phyloP scores from a whole-genome alignment of 345 rosid genomes.

The Anastatica hierochuntica region DNA sequence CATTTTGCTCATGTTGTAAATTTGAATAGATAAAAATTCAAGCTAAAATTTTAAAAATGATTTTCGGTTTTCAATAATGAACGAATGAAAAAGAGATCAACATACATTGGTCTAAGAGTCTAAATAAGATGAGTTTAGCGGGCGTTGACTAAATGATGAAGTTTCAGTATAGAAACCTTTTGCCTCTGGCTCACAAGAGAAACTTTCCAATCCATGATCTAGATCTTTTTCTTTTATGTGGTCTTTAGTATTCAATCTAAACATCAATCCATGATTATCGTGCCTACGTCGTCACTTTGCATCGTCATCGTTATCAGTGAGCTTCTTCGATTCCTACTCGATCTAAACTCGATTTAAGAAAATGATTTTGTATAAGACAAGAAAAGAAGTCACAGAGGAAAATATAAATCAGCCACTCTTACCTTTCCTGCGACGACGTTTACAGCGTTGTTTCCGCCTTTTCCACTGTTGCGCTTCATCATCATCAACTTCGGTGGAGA shows the following conservation, averaged over 20 bases:
- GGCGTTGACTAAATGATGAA: slow-evolving; percentile 33
- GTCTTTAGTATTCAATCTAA: no score
- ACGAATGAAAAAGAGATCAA: slow-evolving; percentile 8
- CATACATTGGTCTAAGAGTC: slow-evolving; percentile 51
- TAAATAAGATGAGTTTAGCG: slow-evolving; percentile 24
- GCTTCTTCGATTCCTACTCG: no score
- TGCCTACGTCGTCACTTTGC: no score
- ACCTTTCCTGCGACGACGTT: no score
- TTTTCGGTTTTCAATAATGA: slow-evolving; percentile 3
- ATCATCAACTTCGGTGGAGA: no score
- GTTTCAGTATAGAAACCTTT: slow-evolving; percentile 28
- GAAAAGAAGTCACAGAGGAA: no score
- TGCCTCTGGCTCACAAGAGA: slow-evolving; percentile 22
- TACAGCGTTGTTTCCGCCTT: no score
- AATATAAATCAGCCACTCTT: no score
- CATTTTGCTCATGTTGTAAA: slow-evolving; percentile 42
- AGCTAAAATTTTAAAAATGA: not conserved
- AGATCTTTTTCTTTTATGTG: slow-evolving; percentile 22
- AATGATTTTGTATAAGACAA: no score
- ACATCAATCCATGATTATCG: no score
- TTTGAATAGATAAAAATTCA: slow-evolving; percentile 6
- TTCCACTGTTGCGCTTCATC: no score
- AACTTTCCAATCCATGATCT: slow-evolving; percentile 21
- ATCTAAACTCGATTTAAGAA: no score
- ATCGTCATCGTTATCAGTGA: not conserved